Base-by-base conservation (phyloP, 345 rosid species). In the Camelina laxa region DNA sequence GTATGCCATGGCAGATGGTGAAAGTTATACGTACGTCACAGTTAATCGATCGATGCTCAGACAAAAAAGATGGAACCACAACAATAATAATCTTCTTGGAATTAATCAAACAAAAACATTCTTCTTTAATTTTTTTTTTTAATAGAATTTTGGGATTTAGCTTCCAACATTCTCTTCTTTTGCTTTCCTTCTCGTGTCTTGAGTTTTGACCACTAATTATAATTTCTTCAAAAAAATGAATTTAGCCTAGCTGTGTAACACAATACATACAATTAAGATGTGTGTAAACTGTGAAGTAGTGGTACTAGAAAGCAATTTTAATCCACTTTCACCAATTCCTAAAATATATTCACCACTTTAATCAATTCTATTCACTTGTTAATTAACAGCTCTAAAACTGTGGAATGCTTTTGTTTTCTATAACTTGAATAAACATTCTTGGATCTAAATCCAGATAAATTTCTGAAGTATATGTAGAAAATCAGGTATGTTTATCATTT, bases 61-160 rank as follows among this genome's bases (percentile, higher is more conserved):
- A 75, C 70, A 69, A 62, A 61, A 41, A 61, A 62, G 33, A 61
- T 50, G 69, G 24, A 69, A 54, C 22, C 70, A 61, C 51, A 22
- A 55, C 48, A 38, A 19, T 59, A n/a, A 61, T 58, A 62, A 61
- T 53, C 24, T 44, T 60, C 13, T 20, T 68, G 57, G 62, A 51
- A 69, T 68, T 41, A 60, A 75, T 68, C 50, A 60, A 75, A 69
- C 74, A 58, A 69, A 42, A 69, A 47, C 50, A 68, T 33, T 75
- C 49, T 51, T 75, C 42, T 30, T 27, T 27, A 27, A 27, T 4
- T 27, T 27, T 27, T 27, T 54, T 63, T 36, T n/a, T n/a, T n/a
- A n/a, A n/a, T 54, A 9, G 2, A 16, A 8, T 19, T 44, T 54
- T 49, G 55, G 66, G 59, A 66, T 47, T 20, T 66, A 48, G 73